Evolutionary conservation across 441 rosid species (phyloP).

Genomic region (Gossypium schwendimanii): DNA sequence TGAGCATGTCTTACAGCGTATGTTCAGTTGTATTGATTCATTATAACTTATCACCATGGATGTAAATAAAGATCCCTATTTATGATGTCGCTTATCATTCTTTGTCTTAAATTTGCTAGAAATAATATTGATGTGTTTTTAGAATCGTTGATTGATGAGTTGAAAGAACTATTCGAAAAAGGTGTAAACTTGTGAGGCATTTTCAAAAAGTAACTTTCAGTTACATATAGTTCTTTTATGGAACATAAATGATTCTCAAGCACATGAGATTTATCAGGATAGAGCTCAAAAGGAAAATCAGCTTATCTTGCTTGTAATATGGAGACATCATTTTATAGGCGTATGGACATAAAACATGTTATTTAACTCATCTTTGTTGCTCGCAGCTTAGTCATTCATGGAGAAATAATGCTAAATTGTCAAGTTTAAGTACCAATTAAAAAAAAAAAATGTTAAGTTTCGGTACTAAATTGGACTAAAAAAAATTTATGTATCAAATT

Average conservation of each 20-base stretch:
- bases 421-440: no score
- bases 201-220: neutral
- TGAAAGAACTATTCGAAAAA: neutral
- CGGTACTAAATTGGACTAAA: accelerated
- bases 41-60: neutral
- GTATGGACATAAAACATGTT: neutral
- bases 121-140: neutral
- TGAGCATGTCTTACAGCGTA: neutral
- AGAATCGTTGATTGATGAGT: neutral
- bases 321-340: neutral
- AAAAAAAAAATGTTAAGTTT: no score
- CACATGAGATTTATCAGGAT: neutral
- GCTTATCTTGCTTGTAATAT: neutral
- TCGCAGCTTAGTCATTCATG: neutral
- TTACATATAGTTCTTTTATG: neutral
- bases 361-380: neutral
- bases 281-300: neutral
- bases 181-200: neutral
- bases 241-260: neutral
- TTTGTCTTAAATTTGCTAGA: neutral
- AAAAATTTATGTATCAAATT: no score
- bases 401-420: neutral
- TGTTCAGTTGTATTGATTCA: neutral
- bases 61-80: neutral
- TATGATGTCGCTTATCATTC: neutral